phyloP scores from a whole-genome alignment of 495 filamentous ascomycete species.

The Penicillium dipodomyicola region DNA sequence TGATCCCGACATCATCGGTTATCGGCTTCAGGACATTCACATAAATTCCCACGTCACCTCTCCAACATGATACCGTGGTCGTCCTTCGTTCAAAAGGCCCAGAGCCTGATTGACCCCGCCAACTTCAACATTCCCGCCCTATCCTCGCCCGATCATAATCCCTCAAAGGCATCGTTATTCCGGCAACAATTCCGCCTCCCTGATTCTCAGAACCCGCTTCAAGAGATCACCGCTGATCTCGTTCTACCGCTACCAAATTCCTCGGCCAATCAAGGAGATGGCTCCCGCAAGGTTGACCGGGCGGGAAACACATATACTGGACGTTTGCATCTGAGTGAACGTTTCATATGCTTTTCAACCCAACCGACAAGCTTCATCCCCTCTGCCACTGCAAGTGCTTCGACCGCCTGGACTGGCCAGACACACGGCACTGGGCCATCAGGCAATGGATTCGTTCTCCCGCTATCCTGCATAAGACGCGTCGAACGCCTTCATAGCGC shows the following conservation, averaged over 20 bases:
- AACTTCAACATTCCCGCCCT: constrained; percentile 61
- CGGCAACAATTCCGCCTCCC: constrained; percentile 95
- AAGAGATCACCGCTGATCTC: constrained; percentile 94
- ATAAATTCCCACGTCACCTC: neutral
- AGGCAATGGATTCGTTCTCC: constrained; percentile 95
- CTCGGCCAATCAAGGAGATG: constrained; percentile 55
- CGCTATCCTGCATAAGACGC: constrained; percentile 82
- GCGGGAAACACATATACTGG: constrained; percentile 85
- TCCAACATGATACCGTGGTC: constrained; percentile 71
- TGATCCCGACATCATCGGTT: constrained; percentile 27
- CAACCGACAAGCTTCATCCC: constrained; percentile 83
- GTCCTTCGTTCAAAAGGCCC: constrained; percentile 90
- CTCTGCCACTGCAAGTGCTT: constrained; percentile 69
- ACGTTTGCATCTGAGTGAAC: constrained; percentile 88
- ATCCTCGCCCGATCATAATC: constrained; percentile 67
- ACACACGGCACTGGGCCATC: constrained; percentile 89
- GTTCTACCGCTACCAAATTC: constrained; percentile 66
- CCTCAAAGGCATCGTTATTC: constrained; percentile 90
- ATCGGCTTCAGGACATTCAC: constrained; percentile 7
- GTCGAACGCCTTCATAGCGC: constrained; percentile 91
- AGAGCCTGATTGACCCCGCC: constrained; percentile 85
- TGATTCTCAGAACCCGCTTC: constrained; percentile 82
- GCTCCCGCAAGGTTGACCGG: constrained; percentile 56
- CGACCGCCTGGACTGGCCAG: constrained; percentile 78
- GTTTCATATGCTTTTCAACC: constrained; percentile 93